A percentile compares a stretch with the other conserved stretches of the same genome.
Evolutionary conservation across 1,284 basidiomycete genomes (phyloP).

Genomic region (Ganoderma multipileum): DNA sequence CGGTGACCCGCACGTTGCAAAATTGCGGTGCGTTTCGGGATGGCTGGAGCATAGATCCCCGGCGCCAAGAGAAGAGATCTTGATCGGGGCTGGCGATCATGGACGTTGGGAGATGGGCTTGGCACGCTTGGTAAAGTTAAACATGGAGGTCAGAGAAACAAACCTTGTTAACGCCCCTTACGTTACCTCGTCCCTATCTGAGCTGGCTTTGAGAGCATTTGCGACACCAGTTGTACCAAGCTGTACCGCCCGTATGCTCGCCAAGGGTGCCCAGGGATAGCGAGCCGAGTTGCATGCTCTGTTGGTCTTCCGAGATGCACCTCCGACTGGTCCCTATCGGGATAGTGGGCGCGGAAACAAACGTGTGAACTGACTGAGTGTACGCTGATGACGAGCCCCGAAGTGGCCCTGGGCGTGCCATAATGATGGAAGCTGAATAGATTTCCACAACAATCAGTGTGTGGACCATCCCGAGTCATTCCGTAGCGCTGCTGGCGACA

Average conservation of each 20-base stretch:
- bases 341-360: neutral
- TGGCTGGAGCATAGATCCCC: slow-evolving; percentile 13
- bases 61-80: slow-evolving; percentile 20
- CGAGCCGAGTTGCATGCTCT: neutral
- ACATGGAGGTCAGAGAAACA: slow-evolving; percentile 8
- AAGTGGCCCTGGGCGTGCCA: neutral
- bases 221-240: neutral
- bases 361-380: neutral
- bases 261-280: neutral
- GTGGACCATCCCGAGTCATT: neutral
- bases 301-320: neutral
- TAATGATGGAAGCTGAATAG: neutral
- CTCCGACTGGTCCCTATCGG: slow-evolving; percentile 6
- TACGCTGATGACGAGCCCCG: neutral
- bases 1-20: neutral
- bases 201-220: neutral
- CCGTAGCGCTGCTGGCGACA: neutral
- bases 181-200: slow-evolving; percentile 1
- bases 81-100: slow-evolving; percentile 14
- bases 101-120: slow-evolving; percentile 7
- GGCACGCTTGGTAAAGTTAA: slow-evolving; percentile 17
- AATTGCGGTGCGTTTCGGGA: slow-evolving; percentile 6
- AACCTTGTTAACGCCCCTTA: slow-evolving; percentile 5
- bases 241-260: neutral
- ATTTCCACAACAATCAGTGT: neutral